phyloP scores from a whole-genome alignment of 2,329 filamentous ascomycete species.

The Drechmeria coniospora region DNA sequence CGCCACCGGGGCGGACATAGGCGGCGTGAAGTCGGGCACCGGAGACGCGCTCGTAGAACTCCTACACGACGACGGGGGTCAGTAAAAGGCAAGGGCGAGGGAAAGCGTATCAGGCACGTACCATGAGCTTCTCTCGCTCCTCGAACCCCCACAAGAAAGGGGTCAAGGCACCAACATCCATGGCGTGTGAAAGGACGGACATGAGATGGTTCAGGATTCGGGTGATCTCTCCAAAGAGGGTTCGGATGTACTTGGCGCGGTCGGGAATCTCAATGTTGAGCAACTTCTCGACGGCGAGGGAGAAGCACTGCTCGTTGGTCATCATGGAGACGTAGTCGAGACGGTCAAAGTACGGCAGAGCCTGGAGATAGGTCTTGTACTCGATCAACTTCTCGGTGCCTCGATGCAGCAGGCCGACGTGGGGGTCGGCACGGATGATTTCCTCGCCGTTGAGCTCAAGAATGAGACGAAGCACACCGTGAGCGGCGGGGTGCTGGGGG shows the following conservation, averaged over 20 bases:
- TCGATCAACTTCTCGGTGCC: conserved; percentile 99
- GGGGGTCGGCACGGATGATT: conserved; percentile 89
- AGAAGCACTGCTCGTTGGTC: conserved; percentile 98
- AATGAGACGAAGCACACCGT: conserved; percentile 95
- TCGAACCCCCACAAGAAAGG: conserved; percentile 99
- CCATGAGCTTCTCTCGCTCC: conserved; percentile 99
- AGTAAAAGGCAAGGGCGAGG: no score
- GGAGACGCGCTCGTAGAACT: conserved; percentile 99
- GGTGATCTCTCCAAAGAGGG: conserved; percentile 89
- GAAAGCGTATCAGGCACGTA: conserved; percentile 28
- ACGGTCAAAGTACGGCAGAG: conserved; percentile 95
- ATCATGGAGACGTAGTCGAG: conserved; percentile 99
- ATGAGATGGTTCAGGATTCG: conserved; percentile 93
- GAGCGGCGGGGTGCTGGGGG: conserved; percentile 93
- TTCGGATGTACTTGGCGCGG: conserved; percentile 92
- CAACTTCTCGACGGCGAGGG: conserved; percentile 91
- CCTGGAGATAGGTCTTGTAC: conserved; percentile 98
- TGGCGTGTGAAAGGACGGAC: conserved; percentile 92
- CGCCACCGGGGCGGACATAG: conserved; percentile 91
- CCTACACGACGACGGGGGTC: conserved; percentile 34
- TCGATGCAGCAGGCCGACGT: conserved; percentile 89
- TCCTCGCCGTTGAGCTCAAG: conserved; percentile 96
- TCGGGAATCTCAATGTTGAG: conserved; percentile 93
- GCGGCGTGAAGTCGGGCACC: conserved; percentile 94
- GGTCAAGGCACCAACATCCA: conserved; percentile 96